Evolutionary conservation across 2,329 filamentous ascomycete species (phyloP).

Genomic region (Phialemoniopsis sp.): DNA sequence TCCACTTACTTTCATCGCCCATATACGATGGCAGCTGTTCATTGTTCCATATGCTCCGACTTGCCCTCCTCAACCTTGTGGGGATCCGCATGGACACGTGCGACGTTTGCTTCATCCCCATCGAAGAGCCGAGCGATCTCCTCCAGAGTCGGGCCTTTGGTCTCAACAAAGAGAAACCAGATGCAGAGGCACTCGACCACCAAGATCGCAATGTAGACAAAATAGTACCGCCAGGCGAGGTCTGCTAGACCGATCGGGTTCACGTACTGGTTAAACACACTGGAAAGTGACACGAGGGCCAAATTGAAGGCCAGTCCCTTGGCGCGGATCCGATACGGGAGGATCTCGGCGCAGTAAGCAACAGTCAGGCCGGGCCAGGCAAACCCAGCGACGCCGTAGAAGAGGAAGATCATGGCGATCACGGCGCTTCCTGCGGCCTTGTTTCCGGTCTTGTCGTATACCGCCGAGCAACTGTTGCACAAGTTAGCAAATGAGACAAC

Average conservation of each 20-base stretch:
- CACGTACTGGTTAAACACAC: constrained; percentile 33
- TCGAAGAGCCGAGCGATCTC: constrained; percentile 10
- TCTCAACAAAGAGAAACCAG: constrained; percentile 25
- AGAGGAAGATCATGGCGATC: constrained; percentile 26
- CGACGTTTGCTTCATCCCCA: constrained; percentile 20
- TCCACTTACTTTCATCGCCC: too few relatives aligned
- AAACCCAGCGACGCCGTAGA: constrained; percentile 30
- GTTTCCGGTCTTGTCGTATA: constrained; percentile 10
- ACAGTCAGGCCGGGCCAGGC: constrained; percentile 34
- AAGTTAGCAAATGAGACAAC: too few relatives aligned
- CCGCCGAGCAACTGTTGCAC: constrained; percentile 6
- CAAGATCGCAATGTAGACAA: constrained; percentile 25
- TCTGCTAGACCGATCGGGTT: constrained; percentile 30
- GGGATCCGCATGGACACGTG: too few relatives aligned
- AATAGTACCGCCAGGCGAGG: constrained; percentile 31
- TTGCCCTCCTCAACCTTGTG: too few relatives aligned
- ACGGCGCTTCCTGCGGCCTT: constrained; percentile 16
- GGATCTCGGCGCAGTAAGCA: constrained; percentile 40
- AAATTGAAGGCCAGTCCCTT: constrained; percentile 24
- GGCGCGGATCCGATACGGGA: constrained; percentile 30
- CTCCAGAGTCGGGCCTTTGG: constrained; percentile 9
- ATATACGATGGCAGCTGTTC: too few relatives aligned
- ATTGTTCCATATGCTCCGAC: too few relatives aligned
- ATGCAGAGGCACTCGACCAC: constrained; percentile 20
- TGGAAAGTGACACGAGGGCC: constrained; percentile 13